phyloP scores from a whole-genome alignment of 225 moss, liverwort and hornwort species.

The Ulota crispa region DNA sequence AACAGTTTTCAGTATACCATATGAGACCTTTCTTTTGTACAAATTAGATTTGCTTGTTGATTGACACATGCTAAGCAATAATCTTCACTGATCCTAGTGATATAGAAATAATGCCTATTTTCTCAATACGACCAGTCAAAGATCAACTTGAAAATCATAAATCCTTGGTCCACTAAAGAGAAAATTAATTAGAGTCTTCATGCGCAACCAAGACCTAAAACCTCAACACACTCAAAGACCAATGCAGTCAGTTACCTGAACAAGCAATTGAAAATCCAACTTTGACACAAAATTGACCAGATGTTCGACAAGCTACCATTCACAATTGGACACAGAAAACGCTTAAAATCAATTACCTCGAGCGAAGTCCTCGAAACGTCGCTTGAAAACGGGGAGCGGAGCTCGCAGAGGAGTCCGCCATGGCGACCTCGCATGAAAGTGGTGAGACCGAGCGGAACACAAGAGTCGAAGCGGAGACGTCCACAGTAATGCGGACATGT shows the following conservation, averaged over 20 bases:
- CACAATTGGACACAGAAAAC: neutral
- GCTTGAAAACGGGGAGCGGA: neutral
- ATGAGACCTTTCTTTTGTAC: neutral
- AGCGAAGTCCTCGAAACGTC: constrained; percentile 16
- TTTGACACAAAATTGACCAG: neutral
- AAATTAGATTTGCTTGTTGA: neutral
- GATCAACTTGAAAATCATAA: neutral
- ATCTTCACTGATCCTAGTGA: neutral
- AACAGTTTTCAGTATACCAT: neutral
- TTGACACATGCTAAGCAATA: neutral
- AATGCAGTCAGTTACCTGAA: neutral
- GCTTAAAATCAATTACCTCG: constrained; percentile 19
- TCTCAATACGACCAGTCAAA: neutral
- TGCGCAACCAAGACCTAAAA: constrained; percentile 4
- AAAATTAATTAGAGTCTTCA: neutral
- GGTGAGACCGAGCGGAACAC: neutral
- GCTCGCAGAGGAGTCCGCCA: constrained; percentile 15
- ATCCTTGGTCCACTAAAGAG: neutral
- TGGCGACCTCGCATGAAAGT: constrained; percentile 15
- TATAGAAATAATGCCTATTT: neutral
- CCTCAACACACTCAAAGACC: neutral
- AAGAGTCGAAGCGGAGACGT: constrained; percentile 19
- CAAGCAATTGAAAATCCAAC: neutral
- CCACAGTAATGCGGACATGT: constrained; percentile 42
- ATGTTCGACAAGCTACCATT: neutral